phyloP scores from a whole-genome alignment of 495 filamentous ascomycete genomes.

The Penicillium pulvis region DNA sequence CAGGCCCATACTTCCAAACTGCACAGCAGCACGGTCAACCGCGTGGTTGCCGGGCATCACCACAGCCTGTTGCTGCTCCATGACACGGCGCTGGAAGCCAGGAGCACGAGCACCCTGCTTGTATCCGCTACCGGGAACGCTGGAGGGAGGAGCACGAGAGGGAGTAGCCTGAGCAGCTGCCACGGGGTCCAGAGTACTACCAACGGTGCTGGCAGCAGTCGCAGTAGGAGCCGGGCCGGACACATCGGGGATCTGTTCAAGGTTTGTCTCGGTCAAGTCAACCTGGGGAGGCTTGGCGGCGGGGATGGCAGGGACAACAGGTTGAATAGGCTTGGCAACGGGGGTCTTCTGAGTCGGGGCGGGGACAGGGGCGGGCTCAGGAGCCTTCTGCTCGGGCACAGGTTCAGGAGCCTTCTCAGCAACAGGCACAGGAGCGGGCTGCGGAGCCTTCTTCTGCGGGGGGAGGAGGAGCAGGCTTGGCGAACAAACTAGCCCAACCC shows the following conservation, averaged over 20 bases:
- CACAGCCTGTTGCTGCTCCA: constrained; percentile 95
- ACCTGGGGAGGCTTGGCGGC: constrained; percentile 72
- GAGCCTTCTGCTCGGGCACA: constrained; percentile 28
- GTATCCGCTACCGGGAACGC: constrained; percentile 71
- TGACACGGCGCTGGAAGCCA: constrained; percentile 76
- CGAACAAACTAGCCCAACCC: constrained; percentile 67
- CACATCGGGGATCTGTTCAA: constrained; percentile 82
- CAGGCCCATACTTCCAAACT: constrained; percentile 94
- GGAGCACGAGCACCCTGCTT: constrained; percentile 76
- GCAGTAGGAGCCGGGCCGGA: constrained; percentile 73
- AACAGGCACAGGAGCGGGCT: constrained; percentile 23
- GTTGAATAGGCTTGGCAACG: constrained; percentile 31
- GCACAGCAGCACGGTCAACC: constrained; percentile 89
- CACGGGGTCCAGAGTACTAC: constrained; percentile 76
- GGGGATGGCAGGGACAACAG: constrained; percentile 45
- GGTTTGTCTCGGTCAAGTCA: constrained; percentile 85
- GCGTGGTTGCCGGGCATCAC: constrained; percentile 99
- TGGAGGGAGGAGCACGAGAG: constrained; percentile 60
- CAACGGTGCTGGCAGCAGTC: constrained; percentile 88
- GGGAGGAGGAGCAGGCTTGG: constrained; percentile 46
- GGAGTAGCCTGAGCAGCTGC: constrained; percentile 58
- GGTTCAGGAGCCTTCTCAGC: constrained; percentile 22
- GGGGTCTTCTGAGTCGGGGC: constrained; percentile 32
- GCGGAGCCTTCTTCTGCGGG: constrained; percentile 38
- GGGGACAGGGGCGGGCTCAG: constrained; percentile 34